Conservation (phyloP, 1,139 yeast genomes). For the Blastobotrys persicus region DNA sequence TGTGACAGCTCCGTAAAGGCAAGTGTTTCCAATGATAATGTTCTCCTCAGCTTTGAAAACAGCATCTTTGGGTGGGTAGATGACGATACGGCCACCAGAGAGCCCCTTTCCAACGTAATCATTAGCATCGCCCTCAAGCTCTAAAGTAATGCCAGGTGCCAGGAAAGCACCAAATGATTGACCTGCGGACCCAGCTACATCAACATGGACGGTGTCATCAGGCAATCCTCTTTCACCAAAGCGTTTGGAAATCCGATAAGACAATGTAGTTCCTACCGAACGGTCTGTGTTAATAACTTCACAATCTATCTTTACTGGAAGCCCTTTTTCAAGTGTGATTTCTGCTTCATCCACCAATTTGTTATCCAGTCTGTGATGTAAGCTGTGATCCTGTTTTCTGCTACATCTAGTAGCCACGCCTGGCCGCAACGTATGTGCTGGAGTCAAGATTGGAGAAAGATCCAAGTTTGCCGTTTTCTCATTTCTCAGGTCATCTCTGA, state of each 20-base stretch:
- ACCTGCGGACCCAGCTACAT: conserved; percentile 91
- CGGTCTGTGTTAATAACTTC: conserved; percentile 94
- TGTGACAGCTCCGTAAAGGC: conserved; percentile 96
- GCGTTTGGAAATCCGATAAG: conserved; percentile 87
- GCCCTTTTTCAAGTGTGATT: conserved; percentile 85
- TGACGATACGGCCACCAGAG: conserved; percentile 90
- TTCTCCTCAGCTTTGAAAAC: conserved; percentile 92
- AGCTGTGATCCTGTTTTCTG: conserved; percentile 89
- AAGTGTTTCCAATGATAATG: conserved; percentile 94
- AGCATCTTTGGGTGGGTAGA: conserved; percentile 85
- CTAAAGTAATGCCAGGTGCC: conserved; percentile 93
- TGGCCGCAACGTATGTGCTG: conserved; percentile 96
- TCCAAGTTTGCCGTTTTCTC: conserved; percentile 92
- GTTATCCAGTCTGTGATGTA: conserved; percentile 91
- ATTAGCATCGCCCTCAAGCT: conserved; percentile 95
- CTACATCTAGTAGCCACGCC: conserved; percentile 94
- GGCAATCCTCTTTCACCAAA: conserved; percentile 95
- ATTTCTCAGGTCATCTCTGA: conserved; percentile 80
- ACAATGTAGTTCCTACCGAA: conserved; percentile 89
- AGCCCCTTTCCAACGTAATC: conserved; percentile 98
- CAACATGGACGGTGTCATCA: conserved; percentile 92
- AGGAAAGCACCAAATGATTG: conserved; percentile 98
- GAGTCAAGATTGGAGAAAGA: conserved; percentile 88
- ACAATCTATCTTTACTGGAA: conserved; percentile 92
- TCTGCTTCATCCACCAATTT: conserved; percentile 95